These are phyloP conservation scores for Penicillium olsonii DNA, from an alignment of 2,329 filamentous ascomycete genomes.

Conservation along the genomic window DNA sequence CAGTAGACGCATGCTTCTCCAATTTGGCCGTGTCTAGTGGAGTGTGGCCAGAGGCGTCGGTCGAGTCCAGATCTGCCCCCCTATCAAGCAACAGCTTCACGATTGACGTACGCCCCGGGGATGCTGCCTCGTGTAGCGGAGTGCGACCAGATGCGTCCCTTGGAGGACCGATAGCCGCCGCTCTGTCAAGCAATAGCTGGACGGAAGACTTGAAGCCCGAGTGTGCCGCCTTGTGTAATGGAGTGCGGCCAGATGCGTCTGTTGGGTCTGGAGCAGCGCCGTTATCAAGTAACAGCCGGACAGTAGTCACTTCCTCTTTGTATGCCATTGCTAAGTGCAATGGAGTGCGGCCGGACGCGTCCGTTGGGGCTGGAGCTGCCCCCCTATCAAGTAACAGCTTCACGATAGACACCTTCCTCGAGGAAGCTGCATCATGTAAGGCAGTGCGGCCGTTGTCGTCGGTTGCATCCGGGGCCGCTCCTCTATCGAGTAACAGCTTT, in stretches of 20 bases:
- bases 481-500: neutral
- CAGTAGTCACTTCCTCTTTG: neutral
- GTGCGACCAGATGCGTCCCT: neutral
- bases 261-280: no score
- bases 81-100: neutral
- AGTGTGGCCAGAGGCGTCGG: no score
- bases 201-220: neutral
- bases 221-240: neutral
- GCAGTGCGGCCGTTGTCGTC: neutral
- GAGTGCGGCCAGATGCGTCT: neutral
- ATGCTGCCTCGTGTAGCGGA: neutral
- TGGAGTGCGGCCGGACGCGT: neutral
- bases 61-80: neutral
- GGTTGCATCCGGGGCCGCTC: neutral
- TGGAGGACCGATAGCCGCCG: neutral
- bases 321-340: neutral
- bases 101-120: neutral
- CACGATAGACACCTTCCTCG: neutral
- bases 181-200: neutral
- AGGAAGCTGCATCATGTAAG: neutral
- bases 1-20: no score
- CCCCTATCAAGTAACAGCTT: neutral
- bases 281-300: neutral
- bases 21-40: no score
- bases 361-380: neutral